Evolutionary conservation across 768 basidiomycete genomes (phyloP).

Genomic region (Lyophyllum shimeji): DNA sequence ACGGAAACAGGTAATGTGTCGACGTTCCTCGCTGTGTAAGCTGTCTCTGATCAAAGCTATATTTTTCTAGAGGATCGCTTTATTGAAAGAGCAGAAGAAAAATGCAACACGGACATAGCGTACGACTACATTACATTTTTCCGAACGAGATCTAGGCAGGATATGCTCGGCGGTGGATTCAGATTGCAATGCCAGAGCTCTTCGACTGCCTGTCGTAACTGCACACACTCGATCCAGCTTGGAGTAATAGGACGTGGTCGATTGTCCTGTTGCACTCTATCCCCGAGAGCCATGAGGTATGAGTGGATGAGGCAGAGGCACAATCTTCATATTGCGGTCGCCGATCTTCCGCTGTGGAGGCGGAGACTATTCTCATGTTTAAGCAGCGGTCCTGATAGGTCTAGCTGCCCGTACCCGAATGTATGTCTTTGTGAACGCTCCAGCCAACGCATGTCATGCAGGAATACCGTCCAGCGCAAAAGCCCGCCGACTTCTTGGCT

Average conservation of each 20-base stretch:
- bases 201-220: no score
- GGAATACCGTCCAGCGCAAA: constrained; percentile 34
- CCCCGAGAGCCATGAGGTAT: no score
- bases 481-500: constrained; percentile 38
- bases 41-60: background rate
- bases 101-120: constrained; percentile 30
- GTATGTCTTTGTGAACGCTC: constrained; percentile 15
- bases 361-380: constrained; percentile 56
- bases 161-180: constrained; percentile 25
- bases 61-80: constrained; percentile 58
- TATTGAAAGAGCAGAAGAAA: constrained; percentile 81
- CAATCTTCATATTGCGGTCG: constrained; percentile 57
- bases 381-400: constrained; percentile 40
- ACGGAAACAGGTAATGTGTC: constrained; percentile 68
- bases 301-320: no score
- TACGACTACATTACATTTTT: constrained; percentile 13
- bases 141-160: background rate
- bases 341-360: constrained; percentile 51
- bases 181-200: no score
- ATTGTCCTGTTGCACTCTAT: no score
- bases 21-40: background rate
- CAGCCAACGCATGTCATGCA: background rate
- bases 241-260: no score
- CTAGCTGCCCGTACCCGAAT: constrained; percentile 36
- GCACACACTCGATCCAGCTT: no score